Base-by-base conservation (phyloP, 2,329 filamentous ascomycete species). In the Coniosporium tulheliwenetii region DNA sequence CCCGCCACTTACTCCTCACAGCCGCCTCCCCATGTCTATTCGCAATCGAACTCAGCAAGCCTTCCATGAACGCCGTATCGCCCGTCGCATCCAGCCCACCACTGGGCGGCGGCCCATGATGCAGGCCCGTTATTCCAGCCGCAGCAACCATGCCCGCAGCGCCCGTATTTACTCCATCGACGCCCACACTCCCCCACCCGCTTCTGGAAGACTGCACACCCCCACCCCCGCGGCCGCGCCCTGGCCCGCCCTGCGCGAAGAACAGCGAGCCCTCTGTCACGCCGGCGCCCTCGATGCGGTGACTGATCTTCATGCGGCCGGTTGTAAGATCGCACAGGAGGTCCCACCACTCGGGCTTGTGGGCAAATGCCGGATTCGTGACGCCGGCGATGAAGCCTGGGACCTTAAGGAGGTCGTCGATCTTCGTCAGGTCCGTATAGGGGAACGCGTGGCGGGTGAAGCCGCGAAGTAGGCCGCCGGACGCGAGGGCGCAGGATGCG, bases 301-400 rank as follows among this genome's bases (percentile, higher is more conserved):
- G 85, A 53, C 85, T 93, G 53, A 98, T 96, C 62, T 91, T 93
- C 69, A 98, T 86, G 36, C 87, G 79, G 8, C 91, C 91, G 1
- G 80, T 89, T 0, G 87, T 82, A 35, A 98, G 68, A 59, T 98
- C 91, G 59, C 91, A 98, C 10, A 98, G 70, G 8, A 98, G 64
- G 60, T 98, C 91, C 91, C 91, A 98, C 91, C 91, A 98, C 57
- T 95, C 87, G 0, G 83, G 84, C 53, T 96, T 89, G 53, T 86
- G 77, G 45, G 89, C 86, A 57, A 98, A 98, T 0, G 86, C 89
- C 5, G 91, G 91, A 55, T 98, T 98, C 1, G 89, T 98, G 34
- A 98, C 91, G 43, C 91, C 91, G 2, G 91, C 91, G 51, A 98
- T 94, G 61, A 98, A 98, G 2, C 91, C 91, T 5, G 91, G 89